Evolutionary conservation across 148 eudicot genomes (phyloP).

Genomic region (Hydrangea macrophylla): DNA sequence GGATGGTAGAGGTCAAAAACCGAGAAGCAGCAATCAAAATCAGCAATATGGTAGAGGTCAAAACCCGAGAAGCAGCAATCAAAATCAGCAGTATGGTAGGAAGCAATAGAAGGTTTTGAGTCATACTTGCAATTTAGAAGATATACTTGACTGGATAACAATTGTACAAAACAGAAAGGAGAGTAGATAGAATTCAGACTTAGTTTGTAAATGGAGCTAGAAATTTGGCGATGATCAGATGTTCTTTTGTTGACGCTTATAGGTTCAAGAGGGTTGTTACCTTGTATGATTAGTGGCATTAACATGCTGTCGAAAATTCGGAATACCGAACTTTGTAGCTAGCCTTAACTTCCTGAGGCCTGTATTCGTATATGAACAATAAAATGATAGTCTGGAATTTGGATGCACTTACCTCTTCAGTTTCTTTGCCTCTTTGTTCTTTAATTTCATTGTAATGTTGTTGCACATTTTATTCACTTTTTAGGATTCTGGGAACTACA

Average conservation of each 20-base stretch:
- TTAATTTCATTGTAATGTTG: neutral
- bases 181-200: neutral
- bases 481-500: no score
- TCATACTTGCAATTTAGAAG: neutral
- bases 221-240: neutral
- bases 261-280: neutral
- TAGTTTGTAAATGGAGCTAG: neutral
- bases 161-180: neutral
- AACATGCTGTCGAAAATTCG: no score
- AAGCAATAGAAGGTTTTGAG: conserved; percentile 32
- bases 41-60: conserved; percentile 43
- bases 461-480: no score
- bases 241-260: neutral
- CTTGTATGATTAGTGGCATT: neutral
- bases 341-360: no score
- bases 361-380: no score
- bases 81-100: conserved; percentile 67
- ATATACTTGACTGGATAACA: neutral
- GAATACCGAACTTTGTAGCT: no score
- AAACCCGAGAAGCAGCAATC: conserved; percentile 36
- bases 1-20: conserved; percentile 36
- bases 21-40: conserved; percentile 37
- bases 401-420: no score
- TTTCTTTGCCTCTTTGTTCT: no score
- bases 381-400: no score